These are phyloP conservation scores for Flaveria sonorensis DNA, from an alignment of 129 eudicot species.

Conservation along the genomic window DNA sequence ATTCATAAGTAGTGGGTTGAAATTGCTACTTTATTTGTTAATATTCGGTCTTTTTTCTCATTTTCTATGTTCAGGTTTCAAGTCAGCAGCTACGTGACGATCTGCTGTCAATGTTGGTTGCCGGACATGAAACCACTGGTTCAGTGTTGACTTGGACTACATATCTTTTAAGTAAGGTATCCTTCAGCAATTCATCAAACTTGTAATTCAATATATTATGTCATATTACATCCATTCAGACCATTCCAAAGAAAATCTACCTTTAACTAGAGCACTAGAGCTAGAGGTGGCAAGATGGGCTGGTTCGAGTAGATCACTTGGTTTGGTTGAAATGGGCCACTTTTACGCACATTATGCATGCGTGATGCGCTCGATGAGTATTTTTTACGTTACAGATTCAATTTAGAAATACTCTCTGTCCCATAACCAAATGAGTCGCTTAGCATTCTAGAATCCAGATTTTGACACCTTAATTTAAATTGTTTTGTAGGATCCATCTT, in stretches of 20 bases:
- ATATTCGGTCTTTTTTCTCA: neutral
- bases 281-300: neutral
- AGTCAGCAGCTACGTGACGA: conserved; percentile 90
- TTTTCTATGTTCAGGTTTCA: conserved; percentile 60
- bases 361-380: neutral
- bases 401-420: neutral
- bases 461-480: neutral
- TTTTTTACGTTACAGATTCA: neutral
- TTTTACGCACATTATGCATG: too few relatives aligned
- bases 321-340: neutral
- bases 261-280: neutral
- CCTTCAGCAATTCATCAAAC: conserved; percentile 2
- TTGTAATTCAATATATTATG: conserved; percentile 9
- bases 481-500: conserved; percentile 59
- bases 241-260: neutral
- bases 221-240: neutral
- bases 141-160: conserved; percentile 93
- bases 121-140: conserved; percentile 98
- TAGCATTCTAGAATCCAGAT: neutral
- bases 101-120: conserved; percentile 98
- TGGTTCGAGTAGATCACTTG: neutral
- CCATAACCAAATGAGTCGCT: neutral
- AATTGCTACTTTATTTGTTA: neutral
- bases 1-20: neutral
- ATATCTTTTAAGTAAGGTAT: conserved; percentile 91